These are phyloP conservation scores for Evernia prunastri DNA, from an alignment of 495 filamentous ascomycete genomes.

Conservation along the genomic window DNA sequence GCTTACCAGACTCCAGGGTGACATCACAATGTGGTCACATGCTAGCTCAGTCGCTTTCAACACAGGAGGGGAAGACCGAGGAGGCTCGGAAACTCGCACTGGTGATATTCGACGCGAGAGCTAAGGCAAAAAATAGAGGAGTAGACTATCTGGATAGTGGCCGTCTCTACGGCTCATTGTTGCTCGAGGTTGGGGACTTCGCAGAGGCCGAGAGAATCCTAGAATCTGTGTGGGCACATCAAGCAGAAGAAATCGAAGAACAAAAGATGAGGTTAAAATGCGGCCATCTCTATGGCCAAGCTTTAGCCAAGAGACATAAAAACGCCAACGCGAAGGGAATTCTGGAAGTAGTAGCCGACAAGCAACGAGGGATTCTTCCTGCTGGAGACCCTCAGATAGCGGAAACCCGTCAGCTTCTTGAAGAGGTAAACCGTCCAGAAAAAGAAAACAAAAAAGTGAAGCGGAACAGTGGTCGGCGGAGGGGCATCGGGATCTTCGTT, in stretches of 20 bases:
- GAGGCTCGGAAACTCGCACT: not conserved
- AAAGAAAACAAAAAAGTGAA: not conserved
- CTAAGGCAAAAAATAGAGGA: not conserved
- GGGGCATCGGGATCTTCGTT: not conserved
- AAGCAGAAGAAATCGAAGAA: not conserved
- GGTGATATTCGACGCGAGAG: not conserved
- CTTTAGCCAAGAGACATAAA: not conserved
- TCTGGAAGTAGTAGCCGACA: not conserved
- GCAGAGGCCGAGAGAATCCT: not conserved
- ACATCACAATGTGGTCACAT: slow-evolving; percentile 5
- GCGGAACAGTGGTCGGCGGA: not conserved
- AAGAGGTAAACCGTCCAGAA: not conserved
- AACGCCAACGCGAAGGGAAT: not conserved
- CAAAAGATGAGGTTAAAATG: not conserved
- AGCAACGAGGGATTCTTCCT: not conserved
- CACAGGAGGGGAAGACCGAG: not conserved
- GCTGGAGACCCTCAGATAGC: not conserved
- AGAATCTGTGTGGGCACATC: not conserved
- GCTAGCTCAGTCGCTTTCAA: not conserved
- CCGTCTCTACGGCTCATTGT: not conserved
- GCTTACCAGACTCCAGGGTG: not conserved
- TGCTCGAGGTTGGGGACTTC: not conserved
- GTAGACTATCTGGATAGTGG: not conserved
- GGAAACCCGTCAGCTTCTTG: not conserved
- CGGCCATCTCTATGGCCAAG: slow-evolving; percentile 10